Conservation (phyloP, 1,284 basidiomycete species). For the Coniferiporia weirii region DNA sequence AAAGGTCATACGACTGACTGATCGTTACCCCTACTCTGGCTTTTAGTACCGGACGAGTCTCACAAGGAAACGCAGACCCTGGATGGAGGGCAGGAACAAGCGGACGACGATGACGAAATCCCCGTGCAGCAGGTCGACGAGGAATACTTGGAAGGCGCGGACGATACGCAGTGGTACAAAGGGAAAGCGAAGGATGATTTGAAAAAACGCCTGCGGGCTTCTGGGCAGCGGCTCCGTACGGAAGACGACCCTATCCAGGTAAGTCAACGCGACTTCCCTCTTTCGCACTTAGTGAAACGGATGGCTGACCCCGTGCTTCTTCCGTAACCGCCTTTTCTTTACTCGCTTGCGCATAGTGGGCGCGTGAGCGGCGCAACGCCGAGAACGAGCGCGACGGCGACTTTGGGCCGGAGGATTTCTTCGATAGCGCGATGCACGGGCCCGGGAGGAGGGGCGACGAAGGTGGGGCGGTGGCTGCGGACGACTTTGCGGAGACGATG, state of each 20-base stretch:
- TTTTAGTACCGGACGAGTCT: background rate
- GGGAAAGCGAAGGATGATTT: constrained; percentile 76
- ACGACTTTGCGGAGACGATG: constrained; percentile 71
- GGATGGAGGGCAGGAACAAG: background rate
- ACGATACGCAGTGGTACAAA: constrained; percentile 67
- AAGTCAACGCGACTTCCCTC: background rate
- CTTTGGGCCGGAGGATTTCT: constrained; percentile 75
- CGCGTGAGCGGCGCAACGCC: constrained; percentile 61
- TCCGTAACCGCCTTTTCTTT: background rate
- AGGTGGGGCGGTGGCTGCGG: constrained; percentile 46
- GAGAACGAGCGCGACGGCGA: constrained; percentile 70
- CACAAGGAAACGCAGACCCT: background rate
- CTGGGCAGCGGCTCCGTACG: constrained; percentile 31
- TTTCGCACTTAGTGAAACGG: no score
- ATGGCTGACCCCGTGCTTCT: background rate
- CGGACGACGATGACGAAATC: background rate
- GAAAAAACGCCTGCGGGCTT: constrained; percentile 44
- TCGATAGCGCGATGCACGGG: constrained; percentile 57
- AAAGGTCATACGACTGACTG: background rate
- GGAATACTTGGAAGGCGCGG: constrained; percentile 38
- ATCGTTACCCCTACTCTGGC: background rate
- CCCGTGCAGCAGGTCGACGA: constrained; percentile 24
- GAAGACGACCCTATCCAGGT: constrained; percentile 73
- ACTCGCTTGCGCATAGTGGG: constrained; percentile 44
- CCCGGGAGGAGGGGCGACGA: constrained; percentile 36